Conservation (phyloP, 2,329 filamentous ascomycete genomes). For the Fusarium nygamai region DNA sequence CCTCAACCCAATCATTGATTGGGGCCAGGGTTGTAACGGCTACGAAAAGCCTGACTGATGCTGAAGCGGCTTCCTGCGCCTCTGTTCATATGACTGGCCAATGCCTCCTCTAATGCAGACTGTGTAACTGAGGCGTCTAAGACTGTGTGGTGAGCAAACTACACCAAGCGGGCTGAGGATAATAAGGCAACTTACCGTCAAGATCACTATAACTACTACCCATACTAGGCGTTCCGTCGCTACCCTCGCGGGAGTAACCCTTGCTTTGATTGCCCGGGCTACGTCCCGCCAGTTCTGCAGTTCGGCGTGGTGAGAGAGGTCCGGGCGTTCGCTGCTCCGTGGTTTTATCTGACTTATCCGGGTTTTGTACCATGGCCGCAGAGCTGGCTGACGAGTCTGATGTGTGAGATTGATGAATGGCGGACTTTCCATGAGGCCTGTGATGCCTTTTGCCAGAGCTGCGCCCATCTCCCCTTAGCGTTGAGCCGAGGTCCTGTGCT, state of each 20-base stretch:
- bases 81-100: conserved; percentile 65
- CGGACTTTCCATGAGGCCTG: conserved; percentile 46
- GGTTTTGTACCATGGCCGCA: conserved; percentile 51
- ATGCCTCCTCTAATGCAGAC: conserved; percentile 80
- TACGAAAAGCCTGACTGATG: conserved; percentile 73
- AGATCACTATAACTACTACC: conserved; percentile 88
- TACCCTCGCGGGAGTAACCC: conserved; percentile 67
- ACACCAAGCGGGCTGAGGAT: not conserved
- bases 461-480: conserved; percentile 58
- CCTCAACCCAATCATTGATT: conserved; percentile 39
- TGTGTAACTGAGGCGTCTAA: conserved; percentile 82
- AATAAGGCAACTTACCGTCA: conserved; percentile 65
- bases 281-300: conserved; percentile 65
- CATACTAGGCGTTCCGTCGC: conserved; percentile 81
- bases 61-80: conserved; percentile 64
- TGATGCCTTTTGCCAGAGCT: conserved; percentile 46
- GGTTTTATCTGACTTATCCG: conserved; percentile 41
- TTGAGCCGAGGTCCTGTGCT: conserved; percentile 62
- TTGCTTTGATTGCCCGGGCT: conserved; percentile 63
- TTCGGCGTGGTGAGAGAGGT: conserved; percentile 67
- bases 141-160: conserved; percentile 2
- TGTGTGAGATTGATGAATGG: conserved; percentile 61
- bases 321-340: conserved; percentile 51
- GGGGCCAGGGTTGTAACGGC: conserved; percentile 62
- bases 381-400: conserved; percentile 72